Evolutionary conservation across 768 basidiomycete species (phyloP).

Genomic region (Gautieria morchelliformis): DNA sequence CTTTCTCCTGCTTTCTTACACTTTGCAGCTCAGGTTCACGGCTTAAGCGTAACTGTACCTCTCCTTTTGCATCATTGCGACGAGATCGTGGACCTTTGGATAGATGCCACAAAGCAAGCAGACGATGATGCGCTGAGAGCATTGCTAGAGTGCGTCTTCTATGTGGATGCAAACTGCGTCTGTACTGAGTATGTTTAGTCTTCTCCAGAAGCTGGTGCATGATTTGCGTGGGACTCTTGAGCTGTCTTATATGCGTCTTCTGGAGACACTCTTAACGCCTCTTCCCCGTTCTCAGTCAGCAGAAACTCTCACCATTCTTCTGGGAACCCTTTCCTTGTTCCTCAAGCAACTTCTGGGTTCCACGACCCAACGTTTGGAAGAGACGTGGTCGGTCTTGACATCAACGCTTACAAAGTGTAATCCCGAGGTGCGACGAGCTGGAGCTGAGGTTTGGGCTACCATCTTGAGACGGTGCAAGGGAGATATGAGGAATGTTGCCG

Average conservation of each 20-base stretch:
- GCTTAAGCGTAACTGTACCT: slow-evolving; percentile 66
- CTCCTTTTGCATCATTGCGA: slow-evolving; percentile 73
- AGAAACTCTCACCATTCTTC: slow-evolving; percentile 47
- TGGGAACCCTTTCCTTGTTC: slow-evolving; percentile 57
- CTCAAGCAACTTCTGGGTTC: slow-evolving; percentile 72
- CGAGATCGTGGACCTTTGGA: slow-evolving; percentile 59
- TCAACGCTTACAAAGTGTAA: slow-evolving; percentile 46
- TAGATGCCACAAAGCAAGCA: slow-evolving; percentile 40
- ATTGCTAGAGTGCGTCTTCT: slow-evolving; percentile 59
- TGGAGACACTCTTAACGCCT: slow-evolving; percentile 46
- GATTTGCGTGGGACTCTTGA: slow-evolving; percentile 72
- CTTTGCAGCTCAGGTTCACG: slow-evolving; percentile 53
- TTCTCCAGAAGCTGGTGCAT: slow-evolving; percentile 69
- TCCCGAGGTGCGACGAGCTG: slow-evolving; percentile 63
- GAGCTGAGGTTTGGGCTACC: slow-evolving; percentile 84
- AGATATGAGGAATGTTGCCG: slow-evolving; percentile 43
- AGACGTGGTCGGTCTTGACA: slow-evolving; percentile 49
- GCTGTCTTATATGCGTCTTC: slow-evolving; percentile 48
- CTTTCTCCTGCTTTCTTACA: slow-evolving; percentile 64
- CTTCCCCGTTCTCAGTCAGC: slow-evolving; percentile 53
- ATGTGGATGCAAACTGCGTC: neutral
- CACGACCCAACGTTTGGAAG: neutral
- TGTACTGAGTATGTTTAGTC: slow-evolving; percentile 30
- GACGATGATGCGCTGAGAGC: slow-evolving; percentile 67
- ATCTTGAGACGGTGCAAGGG: slow-evolving; percentile 64